Evolutionary conservation across 2,329 filamentous ascomycete genomes (phyloP).

Genomic region (Fusarium robinianum): DNA sequence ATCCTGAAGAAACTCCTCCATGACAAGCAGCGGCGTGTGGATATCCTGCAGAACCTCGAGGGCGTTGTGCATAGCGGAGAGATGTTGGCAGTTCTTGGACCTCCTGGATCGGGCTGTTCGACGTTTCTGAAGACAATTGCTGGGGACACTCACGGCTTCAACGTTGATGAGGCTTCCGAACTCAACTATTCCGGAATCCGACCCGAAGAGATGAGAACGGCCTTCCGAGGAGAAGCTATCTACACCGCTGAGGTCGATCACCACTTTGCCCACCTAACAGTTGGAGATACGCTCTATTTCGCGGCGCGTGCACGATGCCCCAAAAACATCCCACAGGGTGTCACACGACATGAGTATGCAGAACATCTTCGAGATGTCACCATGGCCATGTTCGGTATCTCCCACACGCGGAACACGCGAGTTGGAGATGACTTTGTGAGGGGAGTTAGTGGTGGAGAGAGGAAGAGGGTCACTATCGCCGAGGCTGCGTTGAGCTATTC

Average conservation of each 20-base stretch:
- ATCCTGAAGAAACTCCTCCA: constrained; percentile 21
- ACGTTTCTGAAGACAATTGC: not conserved
- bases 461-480: constrained; percentile 44
- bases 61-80: constrained; percentile 23
- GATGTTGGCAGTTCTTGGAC: not conserved
- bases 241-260: constrained; percentile 78
- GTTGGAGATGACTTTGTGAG: constrained; percentile 73
- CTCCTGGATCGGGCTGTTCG: not conserved
- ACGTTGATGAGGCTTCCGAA: not conserved
- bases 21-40: constrained; percentile 12
- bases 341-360: constrained; percentile 55
- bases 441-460: constrained; percentile 55
- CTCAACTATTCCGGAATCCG: not conserved
- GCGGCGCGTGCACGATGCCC: constrained; percentile 69
- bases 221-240: too few species aligned
- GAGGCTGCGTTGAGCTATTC: constrained; percentile 38
- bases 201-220: constrained; percentile 6
- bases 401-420: constrained; percentile 67
- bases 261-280: constrained; percentile 72
- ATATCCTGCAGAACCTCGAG: constrained; percentile 28
- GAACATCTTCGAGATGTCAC: constrained; percentile 68
- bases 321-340: constrained; percentile 58
- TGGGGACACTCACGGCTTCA: not conserved
- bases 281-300: constrained; percentile 75
- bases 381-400: constrained; percentile 71